Conservation (phyloP, 306 rosid species). For the Cicer pinnatifidum region DNA sequence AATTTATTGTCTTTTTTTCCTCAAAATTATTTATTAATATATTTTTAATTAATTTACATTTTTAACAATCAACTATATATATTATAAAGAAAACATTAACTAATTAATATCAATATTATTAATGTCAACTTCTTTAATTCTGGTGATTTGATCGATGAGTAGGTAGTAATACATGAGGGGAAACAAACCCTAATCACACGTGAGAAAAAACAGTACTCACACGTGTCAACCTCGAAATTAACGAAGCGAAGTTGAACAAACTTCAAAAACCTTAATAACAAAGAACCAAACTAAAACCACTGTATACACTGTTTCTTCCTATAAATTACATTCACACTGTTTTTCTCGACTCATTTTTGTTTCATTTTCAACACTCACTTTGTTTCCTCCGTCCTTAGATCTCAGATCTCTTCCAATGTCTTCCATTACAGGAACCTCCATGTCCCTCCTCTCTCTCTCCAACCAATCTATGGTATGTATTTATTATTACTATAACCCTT, state of each 20-base stretch:
- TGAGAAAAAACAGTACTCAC: not conserved
- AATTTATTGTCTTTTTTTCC: too few relatives aligned
- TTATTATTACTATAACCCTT: not conserved
- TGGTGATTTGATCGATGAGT: too few relatives aligned
- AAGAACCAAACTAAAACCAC: not conserved
- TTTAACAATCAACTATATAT: too few relatives aligned
- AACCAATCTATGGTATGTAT: slow-evolving; percentile 48
- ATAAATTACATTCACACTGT: slow-evolving; percentile 9
- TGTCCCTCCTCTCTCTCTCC: slow-evolving; percentile 46
- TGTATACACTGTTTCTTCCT: not conserved
- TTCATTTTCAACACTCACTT: slow-evolving; percentile 1
- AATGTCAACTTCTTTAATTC: too few relatives aligned
- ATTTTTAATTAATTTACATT: too few relatives aligned
- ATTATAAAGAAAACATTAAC: too few relatives aligned
- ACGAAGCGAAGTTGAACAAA: not conserved
- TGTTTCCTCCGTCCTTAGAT: slow-evolving; percentile 57
- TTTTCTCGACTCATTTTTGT: not conserved
- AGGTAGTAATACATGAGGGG: too few relatives aligned
- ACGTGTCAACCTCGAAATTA: slow-evolving; percentile 24
- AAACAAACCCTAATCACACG: too few relatives aligned
- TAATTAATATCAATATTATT: too few relatives aligned
- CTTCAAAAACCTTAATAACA: not conserved
- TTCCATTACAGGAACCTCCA: slow-evolving; percentile 51
- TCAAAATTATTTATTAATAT: too few relatives aligned
- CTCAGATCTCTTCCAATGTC: slow-evolving; percentile 54